A percentile compares a stretch with the other conserved stretches of the same genome.
Conservation (phyloP, 768 basidiomycete species). For the Solioccasus polychromus region DNA sequence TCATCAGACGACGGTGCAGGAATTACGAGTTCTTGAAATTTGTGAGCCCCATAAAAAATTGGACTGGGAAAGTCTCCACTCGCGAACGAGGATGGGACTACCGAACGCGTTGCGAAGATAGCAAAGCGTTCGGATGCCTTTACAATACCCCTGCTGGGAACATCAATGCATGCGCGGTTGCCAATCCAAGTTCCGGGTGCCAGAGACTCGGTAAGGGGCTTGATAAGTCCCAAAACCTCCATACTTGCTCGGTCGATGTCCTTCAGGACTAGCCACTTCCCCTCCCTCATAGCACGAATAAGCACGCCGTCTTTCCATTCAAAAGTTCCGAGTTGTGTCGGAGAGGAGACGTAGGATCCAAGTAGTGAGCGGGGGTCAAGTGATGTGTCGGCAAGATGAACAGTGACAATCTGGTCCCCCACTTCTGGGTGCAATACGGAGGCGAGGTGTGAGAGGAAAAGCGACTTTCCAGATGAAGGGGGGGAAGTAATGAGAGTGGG, state of each 20-base stretch:
- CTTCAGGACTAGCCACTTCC: constrained; percentile 90
- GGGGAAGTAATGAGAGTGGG: constrained; percentile 84
- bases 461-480: constrained; percentile 85
- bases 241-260: constrained; percentile 88
- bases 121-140: constrained; percentile 78
- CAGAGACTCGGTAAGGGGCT: constrained; percentile 78
- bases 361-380: constrained; percentile 91
- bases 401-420: constrained; percentile 70
- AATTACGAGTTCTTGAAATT: constrained; percentile 71
- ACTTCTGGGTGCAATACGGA: constrained; percentile 54
- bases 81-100: constrained; percentile 45
- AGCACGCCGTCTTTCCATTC: constrained; percentile 97
- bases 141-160: constrained; percentile 73
- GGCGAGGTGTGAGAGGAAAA: constrained; percentile 77
- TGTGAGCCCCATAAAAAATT: constrained; percentile 82
- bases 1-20: constrained; percentile 63
- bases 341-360: constrained; percentile 90
- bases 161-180: constrained; percentile 59
- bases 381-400: constrained; percentile 94
- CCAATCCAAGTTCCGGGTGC: constrained; percentile 73
- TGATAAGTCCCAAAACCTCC: constrained; percentile 85
- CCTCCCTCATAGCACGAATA: constrained; percentile 84
- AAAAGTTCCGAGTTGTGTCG: constrained; percentile 79
- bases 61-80: constrained; percentile 51
- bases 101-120: constrained; percentile 85